Evolutionary conservation across 2,329 filamentous ascomycete genomes (phyloP).

Genomic region (Trichoderma endophyticum): DNA sequence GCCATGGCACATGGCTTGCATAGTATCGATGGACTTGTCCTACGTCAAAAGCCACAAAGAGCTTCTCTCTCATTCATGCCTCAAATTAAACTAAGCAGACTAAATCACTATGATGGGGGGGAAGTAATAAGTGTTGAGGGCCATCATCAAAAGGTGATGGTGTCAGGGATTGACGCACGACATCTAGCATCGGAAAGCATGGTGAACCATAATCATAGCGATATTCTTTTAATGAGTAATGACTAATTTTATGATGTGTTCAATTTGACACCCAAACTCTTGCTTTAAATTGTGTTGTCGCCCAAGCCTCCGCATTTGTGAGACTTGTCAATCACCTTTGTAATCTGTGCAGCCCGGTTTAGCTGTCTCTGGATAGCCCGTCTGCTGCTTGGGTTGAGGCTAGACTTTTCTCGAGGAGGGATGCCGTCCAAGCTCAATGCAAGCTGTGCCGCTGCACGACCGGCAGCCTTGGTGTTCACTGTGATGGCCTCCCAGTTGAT

Average conservation of each 20-base stretch:
- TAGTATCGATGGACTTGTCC: not conserved
- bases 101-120: not conserved
- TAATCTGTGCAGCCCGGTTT: conserved; percentile 26
- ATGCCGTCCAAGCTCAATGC: conserved; percentile 36
- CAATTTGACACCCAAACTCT: not conserved
- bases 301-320: conserved; percentile 28
- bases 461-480: conserved; percentile 45
- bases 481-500: conserved; percentile 41
- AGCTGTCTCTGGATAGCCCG: conserved; percentile 27
- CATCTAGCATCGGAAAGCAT: not conserved
- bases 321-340: conserved; percentile 27
- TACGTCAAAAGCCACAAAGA: not conserved
- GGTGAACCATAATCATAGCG: not conserved
- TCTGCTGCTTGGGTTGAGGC: conserved; percentile 26
- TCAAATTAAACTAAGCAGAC: not conserved
- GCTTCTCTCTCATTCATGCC: no score
- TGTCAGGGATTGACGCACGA: not conserved
- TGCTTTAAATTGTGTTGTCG: conserved; percentile 20
- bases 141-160: not conserved
- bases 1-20: not conserved
- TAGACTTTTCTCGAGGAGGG: conserved; percentile 31
- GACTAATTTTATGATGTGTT: not conserved
- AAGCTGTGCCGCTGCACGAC: conserved; percentile 45
- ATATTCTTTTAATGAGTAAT: not conserved
- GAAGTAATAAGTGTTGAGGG: not conserved